Base-by-base conservation (phyloP, 2,329 filamentous ascomycete species). In the Mycosphaerella arachidis region DNA sequence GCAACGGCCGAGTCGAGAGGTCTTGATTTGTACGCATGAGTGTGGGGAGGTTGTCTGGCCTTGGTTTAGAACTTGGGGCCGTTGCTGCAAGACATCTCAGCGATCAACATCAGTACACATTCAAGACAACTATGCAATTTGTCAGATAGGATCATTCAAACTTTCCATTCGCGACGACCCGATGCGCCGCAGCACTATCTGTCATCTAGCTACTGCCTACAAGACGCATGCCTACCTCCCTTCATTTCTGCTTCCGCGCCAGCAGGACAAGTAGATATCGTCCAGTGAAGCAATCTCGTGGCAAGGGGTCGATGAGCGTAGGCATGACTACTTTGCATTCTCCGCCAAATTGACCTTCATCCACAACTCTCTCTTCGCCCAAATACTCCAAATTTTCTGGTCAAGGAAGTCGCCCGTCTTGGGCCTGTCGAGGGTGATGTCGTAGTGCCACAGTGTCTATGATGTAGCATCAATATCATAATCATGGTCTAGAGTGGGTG, bases 331-430 rank as follows among this genome's bases (percentile, higher is more conserved):
- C 46, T 50, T 50, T 50, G 46, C 46, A 50, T 50, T 50, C 46
- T 50, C 46, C 29, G 46, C 46, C 46, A 50, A 30, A 30, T 9
- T 10, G n/a, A 50, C 12, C 46, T 50, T 50, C 46, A 50, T 50
- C 46, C 46, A 50, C 20, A 50, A n/a, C 46, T 50, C 46, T 16
- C 46, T 27, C 46, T 50, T 50, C 20, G 46, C 46, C 46, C 46
- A 50, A n/a, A 50, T 50, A 50, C 46, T 50, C 46, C 46, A 50
- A 5, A 50, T 50, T 16, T 50, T 50, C 46, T 50, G 46, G 46
- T 50, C 46, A 18, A 50, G 46, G 46, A 50, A 50, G n/a, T 50
- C 46, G 20, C 46, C 46, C 29, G 46, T 50, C 46, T 50, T 50
- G 18, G 6, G 3, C 18, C 46, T 6, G 46, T 50, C 46, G 10